A percentile compares a stretch with the other conserved stretches of the same genome.
phyloP scores from a whole-genome alignment of 2,329 filamentous ascomycete species.

The Botrytis medusae region DNA sequence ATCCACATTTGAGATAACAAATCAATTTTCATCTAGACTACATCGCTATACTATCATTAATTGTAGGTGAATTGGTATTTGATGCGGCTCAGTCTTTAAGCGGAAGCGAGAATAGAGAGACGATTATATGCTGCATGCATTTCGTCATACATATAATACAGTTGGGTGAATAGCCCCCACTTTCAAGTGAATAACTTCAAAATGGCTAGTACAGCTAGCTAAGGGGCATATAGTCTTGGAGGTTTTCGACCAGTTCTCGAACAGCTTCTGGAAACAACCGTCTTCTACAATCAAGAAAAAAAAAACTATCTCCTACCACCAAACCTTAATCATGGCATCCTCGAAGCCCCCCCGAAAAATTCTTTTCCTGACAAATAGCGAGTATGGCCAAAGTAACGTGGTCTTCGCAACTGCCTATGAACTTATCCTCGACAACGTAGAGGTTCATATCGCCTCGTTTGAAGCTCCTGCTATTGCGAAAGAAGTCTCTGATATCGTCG shows the following conservation, averaged over 20 bases:
- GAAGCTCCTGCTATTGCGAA: constrained; percentile 43
- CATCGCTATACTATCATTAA: not conserved
- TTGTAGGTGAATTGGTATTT: not conserved
- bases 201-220: not conserved
- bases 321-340: not conserved
- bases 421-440: constrained; percentile 38
- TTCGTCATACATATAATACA: not conserved
- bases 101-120: not conserved
- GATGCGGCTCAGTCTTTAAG: not conserved
- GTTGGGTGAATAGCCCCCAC: not conserved
- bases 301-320: too few relatives aligned
- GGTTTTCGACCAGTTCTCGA: not conserved
- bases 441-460: constrained; percentile 49
- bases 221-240: not conserved
- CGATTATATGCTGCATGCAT: not conserved
- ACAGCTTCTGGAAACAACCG: not conserved
- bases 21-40: not conserved
- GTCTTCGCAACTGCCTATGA: constrained; percentile 47
- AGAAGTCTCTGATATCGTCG: constrained; percentile 36
- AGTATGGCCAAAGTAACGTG: constrained; percentile 50
- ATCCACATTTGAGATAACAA: not conserved
- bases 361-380: constrained; percentile 48
- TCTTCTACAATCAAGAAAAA: not conserved
- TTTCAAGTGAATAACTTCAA: not conserved
- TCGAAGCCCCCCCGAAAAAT: constrained; percentile 29